Evolutionary conservation across 2,329 filamentous ascomycete species (phyloP).

Genomic region (Fusarium sp.): DNA sequence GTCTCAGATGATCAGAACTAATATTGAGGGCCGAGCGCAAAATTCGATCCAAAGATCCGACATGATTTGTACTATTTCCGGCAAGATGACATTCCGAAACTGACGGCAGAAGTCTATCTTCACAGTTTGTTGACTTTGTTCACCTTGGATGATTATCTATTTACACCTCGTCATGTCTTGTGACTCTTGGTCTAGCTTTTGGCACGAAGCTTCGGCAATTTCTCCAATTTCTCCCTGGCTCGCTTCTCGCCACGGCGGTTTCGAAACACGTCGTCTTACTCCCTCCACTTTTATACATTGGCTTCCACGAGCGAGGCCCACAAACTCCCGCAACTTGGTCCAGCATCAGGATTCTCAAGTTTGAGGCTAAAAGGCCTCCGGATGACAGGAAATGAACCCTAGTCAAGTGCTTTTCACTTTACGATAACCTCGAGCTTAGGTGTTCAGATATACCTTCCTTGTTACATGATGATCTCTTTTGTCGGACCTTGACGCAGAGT

Average conservation of each 20-base stretch:
- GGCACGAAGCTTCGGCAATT: constrained; percentile 12
- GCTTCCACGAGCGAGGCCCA: constrained; percentile 29
- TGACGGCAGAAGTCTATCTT: constrained; percentile 2
- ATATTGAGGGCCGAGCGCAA: constrained; percentile 10
- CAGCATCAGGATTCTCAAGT: constrained; percentile 14
- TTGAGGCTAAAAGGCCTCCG: constrained; percentile 13
- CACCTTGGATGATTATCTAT: not conserved
- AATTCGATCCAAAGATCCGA: constrained; percentile 8
- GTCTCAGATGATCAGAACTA: not conserved
- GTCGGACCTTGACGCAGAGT: not conserved
- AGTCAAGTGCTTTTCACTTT: not conserved
- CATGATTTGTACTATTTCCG: constrained; percentile 14
- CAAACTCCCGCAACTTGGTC: constrained; percentile 31
- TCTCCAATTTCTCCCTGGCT: constrained; percentile 31
- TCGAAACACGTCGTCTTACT: constrained; percentile 43
- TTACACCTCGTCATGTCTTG: not conserved
- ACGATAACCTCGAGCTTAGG: not conserved
- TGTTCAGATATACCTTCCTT: not conserved
- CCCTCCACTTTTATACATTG: constrained; percentile 37
- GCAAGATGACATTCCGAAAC: constrained; percentile 13
- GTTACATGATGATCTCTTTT: not conserved
- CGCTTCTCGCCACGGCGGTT: constrained; percentile 41
- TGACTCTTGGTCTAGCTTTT: not conserved
- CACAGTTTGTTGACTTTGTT: not conserved
- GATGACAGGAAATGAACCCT: constrained; percentile 2